Evolutionary conservation across 257 asterid genomes (phyloP).

Genomic region (Salvia miltiorrhiza): DNA sequence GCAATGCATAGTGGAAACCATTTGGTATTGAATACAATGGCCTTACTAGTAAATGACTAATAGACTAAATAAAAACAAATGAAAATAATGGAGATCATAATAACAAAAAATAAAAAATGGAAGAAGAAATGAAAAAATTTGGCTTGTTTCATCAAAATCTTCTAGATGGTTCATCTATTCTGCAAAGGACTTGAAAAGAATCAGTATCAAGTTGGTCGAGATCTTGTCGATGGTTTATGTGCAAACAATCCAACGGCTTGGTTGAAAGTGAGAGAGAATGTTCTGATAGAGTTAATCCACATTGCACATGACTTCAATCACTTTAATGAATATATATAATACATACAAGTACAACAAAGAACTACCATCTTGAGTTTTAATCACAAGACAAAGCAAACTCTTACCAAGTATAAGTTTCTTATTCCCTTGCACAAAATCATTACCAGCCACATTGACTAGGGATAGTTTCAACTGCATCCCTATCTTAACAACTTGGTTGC

Average conservation of each 20-base stretch:
- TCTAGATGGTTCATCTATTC: neutral
- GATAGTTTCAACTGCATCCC: conserved; percentile 87
- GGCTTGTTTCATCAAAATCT: neutral
- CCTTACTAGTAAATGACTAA: neutral
- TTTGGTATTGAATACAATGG: neutral
- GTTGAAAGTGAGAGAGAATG: neutral
- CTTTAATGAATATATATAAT: neutral
- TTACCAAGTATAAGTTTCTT: conserved; percentile 96
- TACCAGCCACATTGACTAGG: conserved; percentile 92
- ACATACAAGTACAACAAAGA: neutral
- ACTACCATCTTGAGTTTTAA: neutral
- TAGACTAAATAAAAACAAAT: neutral
- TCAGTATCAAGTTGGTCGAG: neutral
- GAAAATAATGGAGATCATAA: neutral
- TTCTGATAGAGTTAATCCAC: neutral
- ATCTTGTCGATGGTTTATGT: neutral
- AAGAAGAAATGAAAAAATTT: neutral
- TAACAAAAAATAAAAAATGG: neutral
- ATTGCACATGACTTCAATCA: neutral
- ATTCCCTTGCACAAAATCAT: conserved; percentile 95
- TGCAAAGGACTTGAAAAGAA: neutral
- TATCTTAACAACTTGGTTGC: conserved; percentile 85
- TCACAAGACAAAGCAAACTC: conserved; percentile 8
- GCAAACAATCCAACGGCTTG: neutral
- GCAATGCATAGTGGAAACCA: neutral